Conservation (phyloP, 768 basidiomycete species). For the Leccinum fibrillosum region DNA sequence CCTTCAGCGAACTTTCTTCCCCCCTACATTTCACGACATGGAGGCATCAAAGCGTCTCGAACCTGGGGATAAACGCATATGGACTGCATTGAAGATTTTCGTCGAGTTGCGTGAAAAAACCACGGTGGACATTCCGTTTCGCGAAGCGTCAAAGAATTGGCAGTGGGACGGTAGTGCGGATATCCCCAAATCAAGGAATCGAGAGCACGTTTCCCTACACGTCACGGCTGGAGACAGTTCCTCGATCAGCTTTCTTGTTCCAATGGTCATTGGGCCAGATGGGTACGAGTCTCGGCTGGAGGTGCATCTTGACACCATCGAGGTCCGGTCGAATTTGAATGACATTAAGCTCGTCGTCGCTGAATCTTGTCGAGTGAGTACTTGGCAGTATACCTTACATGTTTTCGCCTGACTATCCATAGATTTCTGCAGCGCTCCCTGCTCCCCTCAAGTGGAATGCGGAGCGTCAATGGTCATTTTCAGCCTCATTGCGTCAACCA, state of each 20-base stretch:
- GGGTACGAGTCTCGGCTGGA: conserved; percentile 83
- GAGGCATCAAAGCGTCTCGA: conserved; percentile 55
- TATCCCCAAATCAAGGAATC: conserved; percentile 48
- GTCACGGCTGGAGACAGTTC: conserved; percentile 77
- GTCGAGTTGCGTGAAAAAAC: conserved; percentile 78
- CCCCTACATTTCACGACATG: conserved; percentile 66
- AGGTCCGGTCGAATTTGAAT: conserved; percentile 82
- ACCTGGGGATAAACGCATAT: conserved; percentile 78
- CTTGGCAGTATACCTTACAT: conserved; percentile 11
- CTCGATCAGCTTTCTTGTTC: conserved; percentile 79
- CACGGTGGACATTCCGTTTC: conserved; percentile 80
- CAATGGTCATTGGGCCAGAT: conserved; percentile 66
- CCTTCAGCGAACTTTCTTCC: conserved; percentile 82
- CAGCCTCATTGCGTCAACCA: conserved; percentile 69
- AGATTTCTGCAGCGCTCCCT: conserved; percentile 75
- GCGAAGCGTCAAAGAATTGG: conserved; percentile 97
- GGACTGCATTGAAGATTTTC: conserved; percentile 79
- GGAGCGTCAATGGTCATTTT: conserved; percentile 74
- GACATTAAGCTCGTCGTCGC: conserved; percentile 76
- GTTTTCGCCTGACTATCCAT: conserved; percentile 4
- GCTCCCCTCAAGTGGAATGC: conserved; percentile 81
- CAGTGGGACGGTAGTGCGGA: conserved; percentile 72
- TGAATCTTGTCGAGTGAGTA: conserved; percentile 69
- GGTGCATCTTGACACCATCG: conserved; percentile 77
- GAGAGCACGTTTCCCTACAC: conserved; percentile 71